Percentiles rank a stretch among this genome's conserved stretches.
These are phyloP conservation scores for Orbilia blumenaviensis DNA, from an alignment of 2,329 filamentous ascomycete species.

Conservation along the genomic window DNA sequence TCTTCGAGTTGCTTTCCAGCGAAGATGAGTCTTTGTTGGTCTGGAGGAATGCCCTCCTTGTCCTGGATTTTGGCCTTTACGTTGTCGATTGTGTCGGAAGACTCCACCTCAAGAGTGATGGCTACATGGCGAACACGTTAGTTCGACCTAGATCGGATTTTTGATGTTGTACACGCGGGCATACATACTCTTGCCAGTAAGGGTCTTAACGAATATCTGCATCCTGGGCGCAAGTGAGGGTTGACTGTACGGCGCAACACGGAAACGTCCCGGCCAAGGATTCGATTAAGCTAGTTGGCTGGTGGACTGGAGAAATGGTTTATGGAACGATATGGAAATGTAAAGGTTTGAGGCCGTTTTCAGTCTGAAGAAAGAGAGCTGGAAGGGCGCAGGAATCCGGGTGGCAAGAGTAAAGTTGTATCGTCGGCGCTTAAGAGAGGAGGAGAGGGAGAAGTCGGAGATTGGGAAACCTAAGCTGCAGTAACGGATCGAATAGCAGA, in stretches of 20 bases:
- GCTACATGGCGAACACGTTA: slow-evolving; percentile 64
- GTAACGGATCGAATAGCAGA: too few relatives aligned
- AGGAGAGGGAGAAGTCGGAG: too few relatives aligned
- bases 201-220: slow-evolving; percentile 85
- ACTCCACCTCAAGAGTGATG: slow-evolving; percentile 73
- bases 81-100: slow-evolving; percentile 73
- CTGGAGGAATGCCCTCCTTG: slow-evolving; percentile 99
- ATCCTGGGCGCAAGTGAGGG: slow-evolving; percentile 61
- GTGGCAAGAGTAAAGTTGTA: slow-evolving; percentile 4
- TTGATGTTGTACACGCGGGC: not conserved
- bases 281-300: not conserved
- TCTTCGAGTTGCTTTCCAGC: slow-evolving; percentile 99
- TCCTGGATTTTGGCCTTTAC: slow-evolving; percentile 71
- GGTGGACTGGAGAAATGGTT: not conserved
- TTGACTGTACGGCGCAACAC: slow-evolving; percentile 1
- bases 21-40: slow-evolving; percentile 99
- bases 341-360: slow-evolving; percentile 1
- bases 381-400: not conserved
- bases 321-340: not conserved
- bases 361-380: not conserved
- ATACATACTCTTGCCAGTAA: slow-evolving; percentile 75
- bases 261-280: slow-evolving; percentile 6
- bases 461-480: not conserved
- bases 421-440: not conserved
- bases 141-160: slow-evolving; percentile 3